phyloP scores from a whole-genome alignment of 106 monocot species.

The Allium fistulosum region DNA sequence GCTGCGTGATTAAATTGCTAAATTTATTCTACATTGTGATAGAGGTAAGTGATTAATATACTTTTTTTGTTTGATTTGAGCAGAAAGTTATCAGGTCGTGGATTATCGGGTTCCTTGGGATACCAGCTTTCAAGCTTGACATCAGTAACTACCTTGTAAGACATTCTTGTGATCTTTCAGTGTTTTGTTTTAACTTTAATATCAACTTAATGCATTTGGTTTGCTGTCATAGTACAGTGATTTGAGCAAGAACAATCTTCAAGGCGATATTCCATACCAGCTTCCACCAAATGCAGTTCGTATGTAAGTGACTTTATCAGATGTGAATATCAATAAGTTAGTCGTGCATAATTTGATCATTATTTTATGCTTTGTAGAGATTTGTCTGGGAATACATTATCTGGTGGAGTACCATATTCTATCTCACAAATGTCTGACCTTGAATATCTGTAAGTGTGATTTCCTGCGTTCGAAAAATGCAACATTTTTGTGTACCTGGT shows the following conservation, averaged over 20 bases:
- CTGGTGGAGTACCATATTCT: slow-evolving; percentile 87
- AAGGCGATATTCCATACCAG: slow-evolving; percentile 92
- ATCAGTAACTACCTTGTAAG: slow-evolving; percentile 92
- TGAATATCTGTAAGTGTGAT: slow-evolving; percentile 56
- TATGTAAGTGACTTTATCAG: slow-evolving; percentile 41
- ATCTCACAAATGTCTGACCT: slow-evolving; percentile 91
- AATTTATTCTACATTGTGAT: no score
- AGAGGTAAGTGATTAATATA: background rate
- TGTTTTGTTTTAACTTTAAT: slow-evolving; percentile 9
- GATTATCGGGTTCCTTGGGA: slow-evolving; percentile 75
- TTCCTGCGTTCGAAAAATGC: background rate
- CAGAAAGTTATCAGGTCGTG: slow-evolving; percentile 74
- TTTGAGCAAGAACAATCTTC: slow-evolving; percentile 89
- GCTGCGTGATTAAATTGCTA: no score
- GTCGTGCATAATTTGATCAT: background rate
- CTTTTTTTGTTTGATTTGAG: slow-evolving; percentile 11
- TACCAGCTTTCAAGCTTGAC: slow-evolving; percentile 91
- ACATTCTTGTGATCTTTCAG: slow-evolving; percentile 6
- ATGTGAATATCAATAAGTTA: background rate
- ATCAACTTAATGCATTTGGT: slow-evolving; percentile 31
- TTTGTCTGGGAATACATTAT: slow-evolving; percentile 73
- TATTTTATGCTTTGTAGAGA: slow-evolving; percentile 38
- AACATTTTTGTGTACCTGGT: no score
- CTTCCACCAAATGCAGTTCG: slow-evolving; percentile 81
- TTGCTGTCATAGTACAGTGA: slow-evolving; percentile 81